These are phyloP conservation scores for Penicillium sclerotiorum DNA, from an alignment of 2,329 filamentous ascomycete genomes.

Conservation along the genomic window DNA sequence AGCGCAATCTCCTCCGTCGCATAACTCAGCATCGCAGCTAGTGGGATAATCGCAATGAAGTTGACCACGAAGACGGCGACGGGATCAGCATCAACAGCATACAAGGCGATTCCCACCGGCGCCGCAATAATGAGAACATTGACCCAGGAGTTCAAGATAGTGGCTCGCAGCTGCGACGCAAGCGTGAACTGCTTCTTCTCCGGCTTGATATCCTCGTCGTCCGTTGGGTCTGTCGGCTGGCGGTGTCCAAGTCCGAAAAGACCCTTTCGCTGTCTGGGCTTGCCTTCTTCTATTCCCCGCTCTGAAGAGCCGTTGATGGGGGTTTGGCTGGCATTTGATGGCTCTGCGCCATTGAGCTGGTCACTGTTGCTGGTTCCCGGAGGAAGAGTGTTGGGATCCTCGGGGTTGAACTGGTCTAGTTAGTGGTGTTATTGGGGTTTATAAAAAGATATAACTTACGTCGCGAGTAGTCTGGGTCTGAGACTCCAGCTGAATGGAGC, in stretches of 20 bases:
- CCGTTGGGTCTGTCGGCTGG: background rate
- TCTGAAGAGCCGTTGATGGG: constrained; percentile 34
- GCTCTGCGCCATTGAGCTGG: constrained; percentile 8
- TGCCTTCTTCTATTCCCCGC: constrained; percentile 10
- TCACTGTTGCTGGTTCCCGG: constrained; percentile 29
- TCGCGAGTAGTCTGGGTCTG: constrained; percentile 13
- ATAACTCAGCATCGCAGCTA: constrained; percentile 83
- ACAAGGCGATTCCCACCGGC: constrained; percentile 65
- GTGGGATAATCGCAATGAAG: constrained; percentile 88
- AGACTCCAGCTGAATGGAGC: constrained; percentile 35
- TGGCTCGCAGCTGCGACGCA: constrained; percentile 58
- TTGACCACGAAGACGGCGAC: constrained; percentile 81
- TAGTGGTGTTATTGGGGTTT: too few species aligned
- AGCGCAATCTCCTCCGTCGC: constrained; percentile 85
- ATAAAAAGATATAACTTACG: too few species aligned
- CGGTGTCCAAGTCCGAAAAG: constrained; percentile 22
- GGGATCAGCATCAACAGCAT: constrained; percentile 20
- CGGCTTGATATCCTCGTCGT: constrained; percentile 7
- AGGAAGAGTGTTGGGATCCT: constrained; percentile 30
- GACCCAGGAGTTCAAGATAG: constrained; percentile 81
- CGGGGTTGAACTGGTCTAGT: too few species aligned
- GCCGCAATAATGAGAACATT: constrained; percentile 79
- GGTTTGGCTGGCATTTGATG: constrained; percentile 32
- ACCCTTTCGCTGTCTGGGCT: constrained; percentile 31
- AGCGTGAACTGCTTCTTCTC: constrained; percentile 36